These are phyloP conservation scores for Inga leiocalycina DNA, from an alignment of 306 rosid genomes.

Conservation along the genomic window DNA sequence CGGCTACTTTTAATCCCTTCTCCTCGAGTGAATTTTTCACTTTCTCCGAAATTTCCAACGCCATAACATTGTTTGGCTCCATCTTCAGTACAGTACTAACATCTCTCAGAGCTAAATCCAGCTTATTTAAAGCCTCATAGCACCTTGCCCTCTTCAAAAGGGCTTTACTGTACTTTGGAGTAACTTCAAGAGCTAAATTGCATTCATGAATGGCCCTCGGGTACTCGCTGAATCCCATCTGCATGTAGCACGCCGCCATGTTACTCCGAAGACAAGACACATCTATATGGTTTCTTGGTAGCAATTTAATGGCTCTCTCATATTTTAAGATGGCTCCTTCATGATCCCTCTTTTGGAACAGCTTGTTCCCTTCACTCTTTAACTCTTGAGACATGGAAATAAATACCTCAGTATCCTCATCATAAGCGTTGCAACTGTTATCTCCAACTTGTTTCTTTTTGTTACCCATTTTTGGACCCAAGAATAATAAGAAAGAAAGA, in stretches of 20 bases:
- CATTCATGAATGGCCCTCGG: constrained; percentile 92
- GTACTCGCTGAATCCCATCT: constrained; percentile 80
- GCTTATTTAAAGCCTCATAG: constrained; percentile 79
- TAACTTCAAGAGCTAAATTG: constrained; percentile 82
- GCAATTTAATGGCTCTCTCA: constrained; percentile 81
- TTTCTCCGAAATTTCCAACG: constrained; percentile 71
- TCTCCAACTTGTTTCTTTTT: constrained; percentile 63
- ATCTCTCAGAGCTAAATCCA: constrained; percentile 86
- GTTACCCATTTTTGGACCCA: constrained; percentile 67
- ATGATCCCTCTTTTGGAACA: constrained; percentile 79
- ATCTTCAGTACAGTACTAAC: constrained; percentile 60
- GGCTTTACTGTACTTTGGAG: constrained; percentile 83
- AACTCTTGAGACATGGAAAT: constrained; percentile 69
- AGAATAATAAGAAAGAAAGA: constrained; percentile 31
- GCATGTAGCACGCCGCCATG: constrained; percentile 95
- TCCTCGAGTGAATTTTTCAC: constrained; percentile 63
- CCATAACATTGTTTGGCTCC: constrained; percentile 86
- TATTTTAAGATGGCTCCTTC: constrained; percentile 81
- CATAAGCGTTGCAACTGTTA: constrained; percentile 46
- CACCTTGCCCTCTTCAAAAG: constrained; percentile 93
- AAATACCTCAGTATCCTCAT: constrained; percentile 61
- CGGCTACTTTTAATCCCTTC: constrained; percentile 68
- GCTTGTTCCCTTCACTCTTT: constrained; percentile 87
- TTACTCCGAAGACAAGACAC: constrained; percentile 85
- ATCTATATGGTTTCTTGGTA: constrained; percentile 78